Percentiles rank a stretch among this genome's conserved stretches.
These are phyloP conservation scores for Raddia guianensis DNA, from an alignment of 176 grass and related monocot species.

Conservation along the genomic window DNA sequence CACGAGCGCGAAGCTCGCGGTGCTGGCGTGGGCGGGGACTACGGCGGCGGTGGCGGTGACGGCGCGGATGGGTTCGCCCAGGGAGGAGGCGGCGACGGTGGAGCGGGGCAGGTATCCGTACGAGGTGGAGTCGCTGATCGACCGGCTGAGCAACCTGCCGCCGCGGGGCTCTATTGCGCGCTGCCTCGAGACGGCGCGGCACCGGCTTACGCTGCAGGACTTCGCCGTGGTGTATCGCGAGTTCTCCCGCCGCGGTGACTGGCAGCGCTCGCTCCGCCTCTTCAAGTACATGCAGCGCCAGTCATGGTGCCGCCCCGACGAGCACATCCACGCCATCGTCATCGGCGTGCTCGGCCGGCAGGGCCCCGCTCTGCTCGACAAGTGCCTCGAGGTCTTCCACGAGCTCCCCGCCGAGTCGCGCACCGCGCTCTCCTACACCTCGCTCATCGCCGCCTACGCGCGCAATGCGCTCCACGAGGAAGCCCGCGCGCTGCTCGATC, in stretches of 20 bases:
- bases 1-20: slow-evolving; percentile 26
- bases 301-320: slow-evolving; percentile 95
- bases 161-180: slow-evolving; percentile 85
- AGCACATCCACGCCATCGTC: slow-evolving; percentile 94
- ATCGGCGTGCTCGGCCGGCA: slow-evolving; percentile 90
- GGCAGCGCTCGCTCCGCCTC: slow-evolving; percentile 89
- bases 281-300: slow-evolving; percentile 99
- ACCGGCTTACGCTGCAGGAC: slow-evolving; percentile 80
- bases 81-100: slow-evolving; percentile 31
- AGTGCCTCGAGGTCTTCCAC: slow-evolving; percentile 71
- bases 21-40: slow-evolving; percentile 16
- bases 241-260: slow-evolving; percentile 88
- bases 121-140: slow-evolving; percentile 86
- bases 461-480: slow-evolving; percentile 79
- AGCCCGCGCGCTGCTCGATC: slow-evolving; percentile 65
- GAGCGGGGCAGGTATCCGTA: slow-evolving; percentile 59
- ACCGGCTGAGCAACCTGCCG: slow-evolving; percentile 83
- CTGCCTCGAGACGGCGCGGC: slow-evolving; percentile 71
- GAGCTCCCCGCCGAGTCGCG: slow-evolving; percentile 56
- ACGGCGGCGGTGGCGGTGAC: background rate
- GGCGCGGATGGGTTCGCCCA: background rate
- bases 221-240: slow-evolving; percentile 79
- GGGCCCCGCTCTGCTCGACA: slow-evolving; percentile 76
- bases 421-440: slow-evolving; percentile 93
- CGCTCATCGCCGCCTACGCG: slow-evolving; percentile 86